phyloP scores from a whole-genome alignment of 306 rosid species.

The Ammopiptanthus mongolicus region DNA sequence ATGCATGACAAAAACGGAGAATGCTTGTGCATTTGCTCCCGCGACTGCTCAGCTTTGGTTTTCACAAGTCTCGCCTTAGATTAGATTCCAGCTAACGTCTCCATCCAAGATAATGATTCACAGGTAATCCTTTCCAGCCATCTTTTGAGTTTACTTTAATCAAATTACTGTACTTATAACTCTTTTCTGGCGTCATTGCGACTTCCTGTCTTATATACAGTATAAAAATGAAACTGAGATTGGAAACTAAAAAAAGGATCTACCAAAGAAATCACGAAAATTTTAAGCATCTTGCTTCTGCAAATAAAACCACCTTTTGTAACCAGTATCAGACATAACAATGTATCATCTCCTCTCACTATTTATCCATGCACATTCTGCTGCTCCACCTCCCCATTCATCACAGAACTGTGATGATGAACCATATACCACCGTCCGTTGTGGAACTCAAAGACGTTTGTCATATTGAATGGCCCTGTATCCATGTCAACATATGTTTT shows the following conservation, averaged over 20 bases:
- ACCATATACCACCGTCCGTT: slow-evolving; percentile 90
- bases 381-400: slow-evolving; percentile 68
- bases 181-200: slow-evolving; percentile 20
- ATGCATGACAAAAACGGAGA: slow-evolving; percentile 21
- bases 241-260: slow-evolving; percentile 41
- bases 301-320: slow-evolving; percentile 44
- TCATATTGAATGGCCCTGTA: slow-evolving; percentile 73
- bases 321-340: slow-evolving; percentile 51
- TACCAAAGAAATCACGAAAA: slow-evolving; percentile 43
- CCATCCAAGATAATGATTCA: slow-evolving; percentile 9
- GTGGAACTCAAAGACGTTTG: slow-evolving; percentile 75
- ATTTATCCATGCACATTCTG: slow-evolving; percentile 63
- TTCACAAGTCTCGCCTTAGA: background rate
- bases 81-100: background rate
- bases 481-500: slow-evolving; percentile 74
- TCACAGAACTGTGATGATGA: slow-evolving; percentile 91
- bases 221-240: slow-evolving; percentile 55
- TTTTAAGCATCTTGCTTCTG: slow-evolving; percentile 53
- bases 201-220: slow-evolving; percentile 46
- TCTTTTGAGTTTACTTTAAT: slow-evolving; percentile 17
- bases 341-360: slow-evolving; percentile 27
- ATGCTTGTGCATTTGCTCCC: slow-evolving; percentile 27
- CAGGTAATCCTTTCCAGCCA: background rate
- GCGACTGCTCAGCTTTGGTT: background rate
- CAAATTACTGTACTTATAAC: slow-evolving; percentile 22